Base-by-base conservation (phyloP, 1,139 yeast genomes). In the Saccharomyces pastorianus region DNA sequence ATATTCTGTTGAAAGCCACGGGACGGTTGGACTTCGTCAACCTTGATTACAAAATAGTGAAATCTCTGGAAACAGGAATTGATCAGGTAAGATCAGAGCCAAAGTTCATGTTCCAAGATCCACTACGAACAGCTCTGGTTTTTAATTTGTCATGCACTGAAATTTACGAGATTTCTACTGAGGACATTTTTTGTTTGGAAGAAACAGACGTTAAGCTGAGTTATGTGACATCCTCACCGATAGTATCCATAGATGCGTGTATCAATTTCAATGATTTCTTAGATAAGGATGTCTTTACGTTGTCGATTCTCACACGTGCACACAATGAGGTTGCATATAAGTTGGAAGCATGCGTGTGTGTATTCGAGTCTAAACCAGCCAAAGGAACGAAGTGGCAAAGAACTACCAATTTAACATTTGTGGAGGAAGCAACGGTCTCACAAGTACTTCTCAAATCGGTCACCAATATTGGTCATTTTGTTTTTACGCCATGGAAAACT, bases 391-490 rank as follows among this genome's bases (percentile, higher is more conserved):
- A 17, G 25, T 38, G 44, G 44, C 13, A 38, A 38, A 38, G 44
- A 20, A 38, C 44, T 9, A 17, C 13, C 7, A 38, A 38, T 6
- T 17, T 38, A 11, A 20, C 44, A 13, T 38, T 38, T 38, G 20
- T 7, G 25, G 44, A 38, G 11, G n/a, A 38, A 20, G 44, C 44
- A 23, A 11, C 6, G 25, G 44, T 17, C 13, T 4, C 44, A 38
- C 44, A 20, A 20, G 11, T 38, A 38, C 44, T 38, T 38, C 50
- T 59, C 29, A 58, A 51, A 31, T 50, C 60, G 4, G 53, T 61
- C 8, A 32, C 59, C 14, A 56, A 60, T 47, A 51, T 60, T 25
- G 64, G 64, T 4, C 55, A 58, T 41, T 54, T 61, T 41, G 42
- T 62, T 6, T 56, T 60, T 47, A 53, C 58, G 17, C 47, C 56